Evolutionary conservation across 2,329 filamentous ascomycete species (phyloP), one percentile per base, ranked within the genome.

Genomic region (Huntiella decipiens): DNA sequence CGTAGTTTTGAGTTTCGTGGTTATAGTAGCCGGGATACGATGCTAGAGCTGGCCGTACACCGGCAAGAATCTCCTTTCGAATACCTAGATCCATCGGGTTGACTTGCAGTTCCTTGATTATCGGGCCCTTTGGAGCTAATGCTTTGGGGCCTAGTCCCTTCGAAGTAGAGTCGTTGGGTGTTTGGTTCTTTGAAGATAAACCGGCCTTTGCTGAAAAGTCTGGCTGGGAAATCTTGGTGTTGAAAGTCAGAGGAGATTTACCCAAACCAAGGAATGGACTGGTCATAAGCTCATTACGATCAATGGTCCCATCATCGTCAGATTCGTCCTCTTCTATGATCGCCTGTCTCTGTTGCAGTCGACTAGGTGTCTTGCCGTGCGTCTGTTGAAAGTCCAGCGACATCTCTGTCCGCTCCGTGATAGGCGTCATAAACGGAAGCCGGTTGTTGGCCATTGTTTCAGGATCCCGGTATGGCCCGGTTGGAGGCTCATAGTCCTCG

Each of bases 381-480:
- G 73, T 76, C 4, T 73, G 71, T 12, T 50, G 50, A 37, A 79
- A 63, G 33, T 79, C 79, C 4, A 96, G 64, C 1, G 87, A 95
- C 8, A 79, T 82, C 61, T 98, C 91, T 0, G 91, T 98, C 55
- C 85, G 79, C 61, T 98, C 91, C 1, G 91, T 88, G 53, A 98
- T 98, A 1, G 91, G 91, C 0, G 91, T 98, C 91, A 98, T 96
- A 60, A 96, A 98, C 3, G 88, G 91, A 7, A 96, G 68, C 46
- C 87, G 79, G 61, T 87, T 94, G 56, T 95, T 92, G 50, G 86
- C 85, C 60, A 79, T 70, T 58, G 86, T 73, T 33, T 66, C 72
- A 56, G 84, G 75, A 60, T 94, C 82, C 57, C 86, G 78, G 68
- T 81, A 94, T 49, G 83, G 82, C 41, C 79, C 73, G 47, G 73